These are phyloP conservation scores for Leccinum subtestaceum DNA, from an alignment of 768 basidiomycete species.

Conservation along the genomic window DNA sequence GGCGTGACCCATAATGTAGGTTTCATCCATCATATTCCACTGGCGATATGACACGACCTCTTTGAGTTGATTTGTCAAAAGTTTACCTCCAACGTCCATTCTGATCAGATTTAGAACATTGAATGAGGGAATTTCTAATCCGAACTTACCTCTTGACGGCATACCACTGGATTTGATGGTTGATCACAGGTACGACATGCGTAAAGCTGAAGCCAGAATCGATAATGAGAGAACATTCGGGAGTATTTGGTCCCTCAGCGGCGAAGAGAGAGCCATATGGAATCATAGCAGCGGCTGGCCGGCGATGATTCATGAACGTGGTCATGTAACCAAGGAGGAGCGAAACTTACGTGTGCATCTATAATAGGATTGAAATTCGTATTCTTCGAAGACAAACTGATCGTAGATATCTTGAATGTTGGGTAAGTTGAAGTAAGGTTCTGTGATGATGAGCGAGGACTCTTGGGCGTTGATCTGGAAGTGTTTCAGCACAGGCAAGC, in stretches of 20 bases:
- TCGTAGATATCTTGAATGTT: constrained; percentile 92
- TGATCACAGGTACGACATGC: constrained; percentile 82
- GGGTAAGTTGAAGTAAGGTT: constrained; percentile 92
- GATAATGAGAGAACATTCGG: constrained; percentile 80
- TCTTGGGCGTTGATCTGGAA: constrained; percentile 67
- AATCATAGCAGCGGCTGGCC: constrained; percentile 73
- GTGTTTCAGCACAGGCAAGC: constrained; percentile 11
- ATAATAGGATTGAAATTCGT: constrained; percentile 83
- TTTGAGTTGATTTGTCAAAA: constrained; percentile 93
- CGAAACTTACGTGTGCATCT: constrained; percentile 72
- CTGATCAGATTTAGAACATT: constrained; percentile 40
- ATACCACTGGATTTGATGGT: constrained; percentile 70
- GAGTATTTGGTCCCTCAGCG: constrained; percentile 42
- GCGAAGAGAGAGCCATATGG: constrained; percentile 73
- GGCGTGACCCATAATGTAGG: constrained; percentile 88
- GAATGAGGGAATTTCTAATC: constrained; percentile 13
- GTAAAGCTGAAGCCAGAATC: constrained; percentile 96
- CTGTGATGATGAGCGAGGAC: constrained; percentile 81
- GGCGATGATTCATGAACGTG: constrained; percentile 18
- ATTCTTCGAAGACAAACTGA: constrained; percentile 95
- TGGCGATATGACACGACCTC: constrained; percentile 92
- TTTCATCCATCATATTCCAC: constrained; percentile 99
- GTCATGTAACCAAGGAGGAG: constrained; percentile 19
- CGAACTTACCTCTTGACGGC: constrained; percentile 72
- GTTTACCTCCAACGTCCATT: constrained; percentile 92